Conservation (phyloP, 805 yeast genomes). For the Wickerhamiella lipophila region DNA sequence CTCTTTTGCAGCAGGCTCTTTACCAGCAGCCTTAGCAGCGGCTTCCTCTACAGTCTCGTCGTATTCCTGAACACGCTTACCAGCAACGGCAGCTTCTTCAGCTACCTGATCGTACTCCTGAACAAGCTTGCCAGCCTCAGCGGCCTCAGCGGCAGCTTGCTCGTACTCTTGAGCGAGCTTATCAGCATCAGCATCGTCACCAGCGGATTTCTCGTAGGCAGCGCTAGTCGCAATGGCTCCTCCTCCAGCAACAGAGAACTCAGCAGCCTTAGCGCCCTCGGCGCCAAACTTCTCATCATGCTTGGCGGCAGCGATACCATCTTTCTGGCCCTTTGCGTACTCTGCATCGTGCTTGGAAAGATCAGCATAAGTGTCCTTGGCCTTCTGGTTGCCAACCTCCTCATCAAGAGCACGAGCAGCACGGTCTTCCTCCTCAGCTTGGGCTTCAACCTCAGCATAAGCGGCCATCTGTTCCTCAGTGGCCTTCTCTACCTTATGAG, state of each 20-base stretch:
- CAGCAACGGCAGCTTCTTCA: constrained; percentile 15
- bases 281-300: background rate
- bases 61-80: constrained; percentile 8
- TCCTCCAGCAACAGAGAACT: background rate
- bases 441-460: constrained; percentile 8
- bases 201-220: constrained; percentile 5
- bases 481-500: constrained; percentile 10
- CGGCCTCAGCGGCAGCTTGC: constrained; percentile 16
- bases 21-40: constrained; percentile 10
- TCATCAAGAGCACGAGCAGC: background rate
- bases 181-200: constrained; percentile 11
- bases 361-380: constrained; percentile 8
- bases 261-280: background rate
- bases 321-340: constrained; percentile 6
- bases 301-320: background rate
- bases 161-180: constrained; percentile 10
- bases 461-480: background rate
- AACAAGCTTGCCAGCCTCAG: constrained; percentile 14
- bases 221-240: background rate
- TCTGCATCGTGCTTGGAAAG: constrained; percentile 4
- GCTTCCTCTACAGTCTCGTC: constrained; percentile 10
- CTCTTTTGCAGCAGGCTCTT: constrained; percentile 13
- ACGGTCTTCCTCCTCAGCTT: constrained; percentile 4
- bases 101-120: constrained; percentile 15
- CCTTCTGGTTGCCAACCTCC: constrained; percentile 5